phyloP scores from a whole-genome alignment of 352 stramenopile genomes.

The Stephanocyclus meneghinianus region DNA sequence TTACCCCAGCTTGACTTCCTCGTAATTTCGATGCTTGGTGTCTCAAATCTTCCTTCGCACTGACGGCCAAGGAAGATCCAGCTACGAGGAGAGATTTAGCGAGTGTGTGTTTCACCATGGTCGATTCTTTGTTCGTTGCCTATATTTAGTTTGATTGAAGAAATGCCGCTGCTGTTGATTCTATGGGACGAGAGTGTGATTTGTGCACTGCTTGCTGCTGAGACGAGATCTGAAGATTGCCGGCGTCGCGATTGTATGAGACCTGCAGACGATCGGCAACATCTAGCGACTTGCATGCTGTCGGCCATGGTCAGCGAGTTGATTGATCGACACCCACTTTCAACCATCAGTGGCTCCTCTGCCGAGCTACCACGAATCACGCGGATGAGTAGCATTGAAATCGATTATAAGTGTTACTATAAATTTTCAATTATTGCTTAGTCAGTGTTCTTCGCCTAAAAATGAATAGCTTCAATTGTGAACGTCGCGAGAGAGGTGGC shows the following conservation, averaged over 20 bases:
- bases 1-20: conserved; percentile 16
- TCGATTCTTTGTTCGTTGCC: not conserved
- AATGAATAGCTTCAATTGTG: not conserved
- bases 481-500: not conserved
- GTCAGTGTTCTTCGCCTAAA: not conserved
- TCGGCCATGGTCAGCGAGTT: not conserved
- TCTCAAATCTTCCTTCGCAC: not conserved
- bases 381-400: no score
- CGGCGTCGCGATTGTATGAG: no score
- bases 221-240: no score
- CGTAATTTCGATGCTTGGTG: conserved; percentile 1
- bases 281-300: not conserved
- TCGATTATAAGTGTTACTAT: not conserved
- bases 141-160: not conserved
- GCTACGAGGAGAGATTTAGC: not conserved
- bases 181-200: no score
- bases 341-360: conserved; percentile 12
- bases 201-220: no score
- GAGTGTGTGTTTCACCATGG: conserved; percentile 1
- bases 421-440: conserved; percentile 14
- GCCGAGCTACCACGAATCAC: conserved; percentile 6
- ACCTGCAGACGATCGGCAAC: not conserved
- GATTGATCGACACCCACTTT: not conserved
- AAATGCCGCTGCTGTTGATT: not conserved
- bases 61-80: not conserved